phyloP scores from a whole-genome alignment of 179 eudicot species.

The Amaranthus tricolor region DNA sequence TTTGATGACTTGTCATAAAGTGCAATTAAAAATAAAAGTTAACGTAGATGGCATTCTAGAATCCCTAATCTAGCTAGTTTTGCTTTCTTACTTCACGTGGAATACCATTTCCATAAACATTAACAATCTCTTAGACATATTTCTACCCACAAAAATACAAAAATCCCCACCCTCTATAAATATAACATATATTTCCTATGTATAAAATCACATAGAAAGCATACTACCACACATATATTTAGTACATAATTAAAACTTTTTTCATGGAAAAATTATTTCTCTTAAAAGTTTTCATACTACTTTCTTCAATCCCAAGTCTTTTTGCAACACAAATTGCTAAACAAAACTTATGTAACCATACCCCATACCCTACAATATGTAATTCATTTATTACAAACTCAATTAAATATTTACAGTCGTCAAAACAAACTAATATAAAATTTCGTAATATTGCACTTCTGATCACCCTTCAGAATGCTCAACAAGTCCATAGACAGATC shows the following conservation, averaged over 20 bases:
- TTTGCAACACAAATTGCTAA: slow-evolving; percentile 29
- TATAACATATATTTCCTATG: background rate
- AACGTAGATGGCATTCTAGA: background rate
- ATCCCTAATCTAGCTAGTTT: slow-evolving; percentile 1
- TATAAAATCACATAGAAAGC: background rate
- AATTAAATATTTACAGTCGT: slow-evolving; percentile 17
- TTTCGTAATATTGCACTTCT: slow-evolving; percentile 30
- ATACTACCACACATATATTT: background rate
- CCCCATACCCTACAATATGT: slow-evolving; percentile 47
- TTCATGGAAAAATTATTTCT: slow-evolving; percentile 4
- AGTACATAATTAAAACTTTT: background rate
- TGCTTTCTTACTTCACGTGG: slow-evolving; percentile 23
- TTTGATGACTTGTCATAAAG: background rate
- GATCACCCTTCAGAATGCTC: slow-evolving; percentile 37
- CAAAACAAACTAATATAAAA: slow-evolving; percentile 19
- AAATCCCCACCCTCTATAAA: slow-evolving; percentile 12
- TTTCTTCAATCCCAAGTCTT: slow-evolving; percentile 8
- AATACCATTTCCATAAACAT: slow-evolving; percentile 18
- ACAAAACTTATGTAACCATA: slow-evolving; percentile 35
- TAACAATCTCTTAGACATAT: slow-evolving; percentile 12
- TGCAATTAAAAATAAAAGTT: background rate
- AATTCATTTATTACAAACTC: slow-evolving; percentile 17
- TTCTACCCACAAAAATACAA: slow-evolving; percentile 16
- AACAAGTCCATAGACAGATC: slow-evolving; percentile 29
- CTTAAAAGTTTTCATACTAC: background rate